A percentile compares a stretch with the other conserved stretches of the same genome.
These are phyloP conservation scores for Casuarina glauca DNA, from an alignment of 306 rosid species.

Conservation along the genomic window DNA sequence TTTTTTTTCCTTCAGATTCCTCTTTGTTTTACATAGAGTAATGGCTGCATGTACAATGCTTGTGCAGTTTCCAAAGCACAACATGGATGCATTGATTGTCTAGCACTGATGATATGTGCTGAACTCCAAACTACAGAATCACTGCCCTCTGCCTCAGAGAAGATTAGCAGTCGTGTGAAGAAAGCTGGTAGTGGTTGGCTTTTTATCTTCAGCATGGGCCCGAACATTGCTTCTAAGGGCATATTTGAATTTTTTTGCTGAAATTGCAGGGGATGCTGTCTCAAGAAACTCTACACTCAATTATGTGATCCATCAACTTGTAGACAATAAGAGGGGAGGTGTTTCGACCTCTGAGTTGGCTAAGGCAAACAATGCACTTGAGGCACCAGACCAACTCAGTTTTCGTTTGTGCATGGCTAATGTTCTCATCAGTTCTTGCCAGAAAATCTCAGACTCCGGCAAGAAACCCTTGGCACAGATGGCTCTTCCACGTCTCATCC, in stretches of 20 bases:
- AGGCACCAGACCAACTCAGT: constrained; percentile 44
- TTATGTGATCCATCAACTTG: constrained; percentile 48
- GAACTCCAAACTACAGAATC: constrained; percentile 61
- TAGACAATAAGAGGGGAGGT: constrained; percentile 27
- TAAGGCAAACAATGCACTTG: constrained; percentile 20
- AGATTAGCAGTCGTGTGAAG: constrained; percentile 32
- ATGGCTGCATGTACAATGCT: constrained; percentile 17
- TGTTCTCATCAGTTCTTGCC: constrained; percentile 87
- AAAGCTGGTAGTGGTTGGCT: constrained; percentile 41
- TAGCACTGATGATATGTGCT: constrained; percentile 85
- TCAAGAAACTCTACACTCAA: constrained; percentile 41
- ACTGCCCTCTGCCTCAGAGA: constrained; percentile 30
- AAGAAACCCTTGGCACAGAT: constrained; percentile 52
- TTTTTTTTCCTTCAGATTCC: constrained; percentile 10
- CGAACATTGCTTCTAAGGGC: constrained; percentile 14
- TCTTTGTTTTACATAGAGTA: constrained; percentile 8
- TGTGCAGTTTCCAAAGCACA: constrained; percentile 74
- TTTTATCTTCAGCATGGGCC: constrained; percentile 13
- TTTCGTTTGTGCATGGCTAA: constrained; percentile 84
- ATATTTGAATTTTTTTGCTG: constrained; percentile 24
- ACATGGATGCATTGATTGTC: constrained; percentile 93
- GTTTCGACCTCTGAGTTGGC: constrained; percentile 30
- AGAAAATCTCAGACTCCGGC: constrained; percentile 62
- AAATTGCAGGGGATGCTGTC: constrained; percentile 41
- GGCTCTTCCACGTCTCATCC: constrained; percentile 60